A percentile compares a stretch with the other conserved stretches of the same genome.
Evolutionary conservation across 176 grass and related monocot genomes (phyloP).

Genomic region (Chrysopogon serrulatus): DNA sequence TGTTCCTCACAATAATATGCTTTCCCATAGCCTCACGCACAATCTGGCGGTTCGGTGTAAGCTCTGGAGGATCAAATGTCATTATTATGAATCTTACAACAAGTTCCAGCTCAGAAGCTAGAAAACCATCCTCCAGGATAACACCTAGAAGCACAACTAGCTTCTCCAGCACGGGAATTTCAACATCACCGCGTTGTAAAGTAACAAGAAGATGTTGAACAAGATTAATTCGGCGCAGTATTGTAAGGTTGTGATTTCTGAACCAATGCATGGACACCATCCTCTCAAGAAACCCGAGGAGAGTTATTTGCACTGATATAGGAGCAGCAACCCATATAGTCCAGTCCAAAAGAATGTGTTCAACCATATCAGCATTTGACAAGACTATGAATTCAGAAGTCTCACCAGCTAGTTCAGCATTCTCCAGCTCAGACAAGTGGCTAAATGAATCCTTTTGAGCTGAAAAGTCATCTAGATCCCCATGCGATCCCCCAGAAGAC

Average conservation of each 20-base stretch:
- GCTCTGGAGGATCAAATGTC: constrained; percentile 97
- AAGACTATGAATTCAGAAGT: constrained; percentile 93
- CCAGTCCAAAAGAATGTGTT: constrained; percentile 98
- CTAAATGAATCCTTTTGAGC: constrained; percentile 93
- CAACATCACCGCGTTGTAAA: constrained; percentile 96
- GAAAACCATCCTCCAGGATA: constrained; percentile 98
- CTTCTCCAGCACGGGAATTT: constrained; percentile 92
- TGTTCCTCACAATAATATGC: constrained; percentile 97
- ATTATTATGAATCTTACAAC: constrained; percentile 98
- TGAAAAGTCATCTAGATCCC: constrained; percentile 76
- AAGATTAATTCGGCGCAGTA: constrained; percentile 92
- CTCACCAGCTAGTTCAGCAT: constrained; percentile 67
- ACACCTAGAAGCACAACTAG: constrained; percentile 97
- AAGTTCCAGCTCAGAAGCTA: constrained; percentile 91
- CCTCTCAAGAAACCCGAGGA: constrained; percentile 95
- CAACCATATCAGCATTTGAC: constrained; percentile 99
- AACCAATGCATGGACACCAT: constrained; percentile 99
- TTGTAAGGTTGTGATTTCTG: constrained; percentile 95
- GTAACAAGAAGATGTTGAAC: constrained; percentile 98
- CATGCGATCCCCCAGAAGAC: constrained; percentile 91
- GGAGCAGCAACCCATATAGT: constrained; percentile 94
- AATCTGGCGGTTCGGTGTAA: constrained; percentile 56
- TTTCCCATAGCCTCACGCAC: constrained; percentile 91
- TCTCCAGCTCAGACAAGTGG: constrained; percentile 94
- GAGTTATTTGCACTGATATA: constrained; percentile 93